Conservation (phyloP, 768 basidiomycete genomes). For the Suillus hirtellus region DNA sequence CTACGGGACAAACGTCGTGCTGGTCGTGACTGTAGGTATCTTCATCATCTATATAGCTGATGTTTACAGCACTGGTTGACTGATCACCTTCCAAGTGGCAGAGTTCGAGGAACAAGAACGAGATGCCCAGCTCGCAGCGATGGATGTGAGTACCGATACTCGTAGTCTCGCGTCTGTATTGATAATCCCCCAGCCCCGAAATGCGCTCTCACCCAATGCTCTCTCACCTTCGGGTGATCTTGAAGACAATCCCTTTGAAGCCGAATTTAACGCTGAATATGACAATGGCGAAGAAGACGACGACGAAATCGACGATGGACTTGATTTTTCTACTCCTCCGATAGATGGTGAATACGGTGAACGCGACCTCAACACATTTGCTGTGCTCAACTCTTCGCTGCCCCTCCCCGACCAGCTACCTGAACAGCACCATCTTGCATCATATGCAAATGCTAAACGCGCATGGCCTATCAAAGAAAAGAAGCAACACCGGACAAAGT, state of each 20-base stretch:
- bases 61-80: slow-evolving; percentile 16
- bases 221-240: slow-evolving; percentile 65
- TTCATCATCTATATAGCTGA: background rate
- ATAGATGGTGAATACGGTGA: slow-evolving; percentile 37
- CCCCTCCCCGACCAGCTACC: slow-evolving; percentile 66
- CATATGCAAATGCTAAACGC: slow-evolving; percentile 57
- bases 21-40: slow-evolving; percentile 76
- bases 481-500: slow-evolving; percentile 80
- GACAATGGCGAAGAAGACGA: slow-evolving; percentile 48
- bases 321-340: slow-evolving; percentile 48
- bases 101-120: slow-evolving; percentile 85
- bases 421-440: slow-evolving; percentile 71
- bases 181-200: slow-evolving; percentile 54
- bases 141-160: slow-evolving; percentile 65
- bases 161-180: slow-evolving; percentile 15
- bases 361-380: slow-evolving; percentile 62
- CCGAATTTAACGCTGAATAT: slow-evolving; percentile 52
- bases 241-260: slow-evolving; percentile 80
- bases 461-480: slow-evolving; percentile 54
- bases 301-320: slow-evolving; percentile 51
- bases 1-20: slow-evolving; percentile 84
- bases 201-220: slow-evolving; percentile 63
- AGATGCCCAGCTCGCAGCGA: slow-evolving; percentile 73
- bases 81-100: slow-evolving; percentile 50
- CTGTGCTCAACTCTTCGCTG: slow-evolving; percentile 87